Base-by-base conservation (phyloP, 305 asterid species). In the Fraxinus ornus region DNA sequence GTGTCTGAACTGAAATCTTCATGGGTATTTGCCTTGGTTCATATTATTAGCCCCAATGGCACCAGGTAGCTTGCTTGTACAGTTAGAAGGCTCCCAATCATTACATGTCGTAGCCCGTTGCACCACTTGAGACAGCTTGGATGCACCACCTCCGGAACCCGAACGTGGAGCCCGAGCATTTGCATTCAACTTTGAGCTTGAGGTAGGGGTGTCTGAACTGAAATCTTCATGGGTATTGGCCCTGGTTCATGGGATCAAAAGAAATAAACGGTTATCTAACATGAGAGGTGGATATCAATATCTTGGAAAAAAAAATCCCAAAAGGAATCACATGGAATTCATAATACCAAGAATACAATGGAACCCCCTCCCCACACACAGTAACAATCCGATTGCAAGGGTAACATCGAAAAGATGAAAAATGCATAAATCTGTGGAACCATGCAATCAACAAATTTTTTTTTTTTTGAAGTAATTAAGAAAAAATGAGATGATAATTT, bases 41-140 rank as follows among this genome's bases (percentile, higher is more conserved):
- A 86, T 79, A n/a, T 91, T 91, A 83, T 85, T 92, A 72, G 86
- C 86, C 81, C 90, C 95, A 80, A 79, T 80, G 84, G 86, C 86
- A 84, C 91, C 87, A 86, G 96, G 87, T 76, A 86, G 74, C 85
- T 91, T 93, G 90, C 89, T 93, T 80, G 92, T 84, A 86, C 97
- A 93, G 70, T 91, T 93, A 88, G 98, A 88, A 73, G 90, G 83
- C 52, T 94, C 98, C 99, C 99, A 93, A 81, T 95, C 98, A 83
- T 88, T 91, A 71, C 93, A 85, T 76, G 93, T 83, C 37, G 86
- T 82, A 26, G 94, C 76, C 52, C 92, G 90, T 79, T 91, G 91
- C 75, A 85, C 93, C 85, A 80, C 88, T 33, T 92, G 93, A 78
- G 96, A 91, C 83, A 91, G 85, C 89, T 93, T 95, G 73, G 96